These are phyloP conservation scores for Calonectria pteridis DNA, from an alignment of 2,329 filamentous ascomycete species.

Conservation along the genomic window DNA sequence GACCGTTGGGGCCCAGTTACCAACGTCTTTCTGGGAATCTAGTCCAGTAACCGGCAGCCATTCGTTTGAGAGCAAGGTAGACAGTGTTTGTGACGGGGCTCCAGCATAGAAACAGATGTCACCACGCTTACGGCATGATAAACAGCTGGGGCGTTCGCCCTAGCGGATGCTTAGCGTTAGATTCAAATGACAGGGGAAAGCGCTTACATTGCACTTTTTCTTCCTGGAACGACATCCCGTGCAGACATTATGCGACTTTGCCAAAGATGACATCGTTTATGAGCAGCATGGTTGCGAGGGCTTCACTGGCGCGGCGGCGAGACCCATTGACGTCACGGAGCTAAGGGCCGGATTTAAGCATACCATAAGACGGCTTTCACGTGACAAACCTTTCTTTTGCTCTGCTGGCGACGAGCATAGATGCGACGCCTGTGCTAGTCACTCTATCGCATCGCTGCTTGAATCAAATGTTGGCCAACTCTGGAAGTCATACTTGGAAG, in stretches of 20 bases:
- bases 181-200: neutral
- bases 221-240: conserved; percentile 42
- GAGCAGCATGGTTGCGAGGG: neutral
- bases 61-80: neutral
- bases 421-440: neutral
- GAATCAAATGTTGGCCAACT: neutral
- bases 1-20: neutral
- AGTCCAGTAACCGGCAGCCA: neutral
- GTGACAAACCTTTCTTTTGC: neutral
- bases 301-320: neutral
- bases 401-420: neutral
- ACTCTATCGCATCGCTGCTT: neutral
- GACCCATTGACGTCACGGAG: neutral
- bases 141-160: conserved; percentile 34
- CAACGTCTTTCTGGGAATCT: neutral
- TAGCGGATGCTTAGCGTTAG: conserved; percentile 6
- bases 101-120: conserved; percentile 38
- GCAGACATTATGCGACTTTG: conserved; percentile 43
- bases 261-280: conserved; percentile 36
- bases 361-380: neutral
- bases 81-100: conserved; percentile 16
- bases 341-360: conserved; percentile 11
- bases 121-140: conserved; percentile 37
- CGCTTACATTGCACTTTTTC: conserved; percentile 43
- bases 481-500: neutral